A percentile compares a stretch with the other conserved stretches of the same genome.
phyloP scores from a whole-genome alignment of 768 basidiomycete species.

The Leccinum obscurum region DNA sequence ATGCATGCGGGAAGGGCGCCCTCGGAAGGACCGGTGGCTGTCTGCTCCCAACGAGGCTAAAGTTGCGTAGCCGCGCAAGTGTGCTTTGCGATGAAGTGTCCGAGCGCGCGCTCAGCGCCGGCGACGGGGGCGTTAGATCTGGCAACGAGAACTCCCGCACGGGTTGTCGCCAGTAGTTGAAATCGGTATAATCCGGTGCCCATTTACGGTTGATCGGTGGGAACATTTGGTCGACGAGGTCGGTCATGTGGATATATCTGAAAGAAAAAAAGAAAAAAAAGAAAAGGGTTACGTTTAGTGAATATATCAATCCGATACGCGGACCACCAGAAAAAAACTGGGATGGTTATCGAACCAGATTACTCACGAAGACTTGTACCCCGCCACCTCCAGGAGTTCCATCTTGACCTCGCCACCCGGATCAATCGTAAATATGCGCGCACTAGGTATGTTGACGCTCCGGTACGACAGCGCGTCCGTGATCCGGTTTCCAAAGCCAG shows the following conservation, averaged over 20 bases:
- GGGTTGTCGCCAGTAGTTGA: slow-evolving; percentile 92
- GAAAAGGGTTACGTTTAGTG: not conserved
- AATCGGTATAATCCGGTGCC: slow-evolving; percentile 91
- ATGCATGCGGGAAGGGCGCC: slow-evolving; percentile 30
- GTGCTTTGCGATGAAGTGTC: slow-evolving; percentile 78
- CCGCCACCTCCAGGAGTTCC: slow-evolving; percentile 93
- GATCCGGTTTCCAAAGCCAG: slow-evolving; percentile 97
- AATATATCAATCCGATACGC: not conserved
- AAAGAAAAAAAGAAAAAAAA: not conserved
- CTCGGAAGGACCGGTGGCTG: slow-evolving; percentile 32
- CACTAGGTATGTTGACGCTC: slow-evolving; percentile 90
- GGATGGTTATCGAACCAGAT: not conserved
- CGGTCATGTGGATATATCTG: slow-evolving; percentile 98
- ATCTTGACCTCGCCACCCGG: slow-evolving; percentile 94
- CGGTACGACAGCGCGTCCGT: slow-evolving; percentile 98
- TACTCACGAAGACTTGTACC: slow-evolving; percentile 92
- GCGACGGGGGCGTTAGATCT: slow-evolving; percentile 83
- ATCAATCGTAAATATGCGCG: slow-evolving; percentile 96
- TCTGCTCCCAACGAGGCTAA: slow-evolving; percentile 65
- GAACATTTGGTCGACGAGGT: slow-evolving; percentile 99
- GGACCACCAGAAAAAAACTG: not conserved
- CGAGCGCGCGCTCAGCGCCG: slow-evolving; percentile 90
- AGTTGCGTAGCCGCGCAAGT: slow-evolving; percentile 71
- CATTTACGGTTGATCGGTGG: slow-evolving; percentile 91
- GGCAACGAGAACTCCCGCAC: slow-evolving; percentile 79